phyloP scores from a whole-genome alignment of 2,329 filamentous ascomycete genomes.

The Colletotrichum navitas region DNA sequence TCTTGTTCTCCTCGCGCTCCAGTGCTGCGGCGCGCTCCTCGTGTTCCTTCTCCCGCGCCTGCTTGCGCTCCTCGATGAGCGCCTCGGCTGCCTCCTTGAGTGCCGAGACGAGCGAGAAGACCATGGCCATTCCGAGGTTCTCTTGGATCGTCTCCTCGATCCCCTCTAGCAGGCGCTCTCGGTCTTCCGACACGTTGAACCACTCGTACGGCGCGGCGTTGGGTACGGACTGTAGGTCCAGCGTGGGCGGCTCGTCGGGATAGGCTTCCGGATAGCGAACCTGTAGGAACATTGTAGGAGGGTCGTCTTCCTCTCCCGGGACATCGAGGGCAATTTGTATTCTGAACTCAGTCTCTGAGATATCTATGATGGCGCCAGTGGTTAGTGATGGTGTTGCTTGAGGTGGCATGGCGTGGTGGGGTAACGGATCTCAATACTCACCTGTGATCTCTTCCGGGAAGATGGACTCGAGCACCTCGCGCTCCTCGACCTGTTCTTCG shows the following conservation, averaged over 20 bases:
- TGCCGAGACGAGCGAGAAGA: slow-evolving; percentile 89
- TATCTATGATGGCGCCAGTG: slow-evolving; percentile 67
- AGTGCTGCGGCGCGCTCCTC: slow-evolving; percentile 69
- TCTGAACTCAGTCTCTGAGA: slow-evolving; percentile 90
- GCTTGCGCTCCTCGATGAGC: slow-evolving; percentile 80
- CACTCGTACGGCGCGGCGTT: slow-evolving; percentile 78
- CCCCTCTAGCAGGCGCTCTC: slow-evolving; percentile 76
- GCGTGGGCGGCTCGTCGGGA: slow-evolving; percentile 85
- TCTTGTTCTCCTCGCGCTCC: slow-evolving; percentile 94
- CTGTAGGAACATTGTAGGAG: slow-evolving; percentile 81
- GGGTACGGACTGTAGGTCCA: slow-evolving; percentile 82
- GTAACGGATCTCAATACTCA: slow-evolving; percentile 52
- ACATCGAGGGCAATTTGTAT: slow-evolving; percentile 89
- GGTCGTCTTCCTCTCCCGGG: slow-evolving; percentile 71
- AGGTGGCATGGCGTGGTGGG: slow-evolving; percentile 40
- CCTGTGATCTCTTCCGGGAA: slow-evolving; percentile 98
- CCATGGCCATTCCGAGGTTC: slow-evolving; percentile 96
- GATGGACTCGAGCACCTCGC: slow-evolving; percentile 97
- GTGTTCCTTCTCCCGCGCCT: slow-evolving; percentile 68
- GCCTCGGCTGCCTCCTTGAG: slow-evolving; percentile 93
- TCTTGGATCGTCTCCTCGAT: slow-evolving; percentile 86
- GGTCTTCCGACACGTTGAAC: slow-evolving; percentile 86
- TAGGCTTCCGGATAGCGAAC: slow-evolving; percentile 92
- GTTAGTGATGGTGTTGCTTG: slow-evolving; percentile 18
- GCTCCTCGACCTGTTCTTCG: slow-evolving; percentile 95